phyloP scores from a whole-genome alignment of 208 protist species.

The Trypanosoma platydactyli region DNA sequence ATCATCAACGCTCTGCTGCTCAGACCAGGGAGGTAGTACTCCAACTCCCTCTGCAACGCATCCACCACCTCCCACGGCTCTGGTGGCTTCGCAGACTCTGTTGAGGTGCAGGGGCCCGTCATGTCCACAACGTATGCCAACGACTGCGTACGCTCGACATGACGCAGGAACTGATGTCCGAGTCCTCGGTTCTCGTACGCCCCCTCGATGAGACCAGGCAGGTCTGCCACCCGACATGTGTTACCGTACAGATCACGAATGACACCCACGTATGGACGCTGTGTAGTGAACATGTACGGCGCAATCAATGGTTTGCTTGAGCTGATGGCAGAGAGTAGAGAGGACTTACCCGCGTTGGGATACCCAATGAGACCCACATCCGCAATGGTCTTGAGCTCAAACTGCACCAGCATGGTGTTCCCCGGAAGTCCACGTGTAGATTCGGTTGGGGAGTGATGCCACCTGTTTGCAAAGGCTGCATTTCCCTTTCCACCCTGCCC shows the following conservation, averaged over 20 bases:
- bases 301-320: constrained; percentile 80
- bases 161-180: constrained; percentile 91
- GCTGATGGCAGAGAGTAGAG: constrained; percentile 88
- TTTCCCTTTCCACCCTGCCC: constrained; percentile 92
- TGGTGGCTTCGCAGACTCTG: constrained; percentile 24
- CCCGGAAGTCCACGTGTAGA: constrained; percentile 89
- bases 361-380: constrained; percentile 92
- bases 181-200: constrained; percentile 89
- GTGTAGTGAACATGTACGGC: constrained; percentile 91
- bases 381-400: constrained; percentile 91
- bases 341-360: constrained; percentile 93
- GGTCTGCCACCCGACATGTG: constrained; percentile 84
- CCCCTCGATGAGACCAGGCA: constrained; percentile 92
- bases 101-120: constrained; percentile 62
- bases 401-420: constrained; percentile 87
- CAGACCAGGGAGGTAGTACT: constrained; percentile 83
- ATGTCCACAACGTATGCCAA: constrained; percentile 92
- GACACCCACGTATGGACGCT: constrained; percentile 87
- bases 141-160: constrained; percentile 88
- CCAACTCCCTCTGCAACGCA: constrained; percentile 70
- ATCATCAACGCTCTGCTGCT: constrained; percentile 77
- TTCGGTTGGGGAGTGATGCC: constrained; percentile 86
- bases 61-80: constrained; percentile 88
- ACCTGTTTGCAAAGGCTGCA: constrained; percentile 87
- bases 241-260: constrained; percentile 85